Conservation (phyloP, 768 basidiomycete species). For the Trametes maxima region DNA sequence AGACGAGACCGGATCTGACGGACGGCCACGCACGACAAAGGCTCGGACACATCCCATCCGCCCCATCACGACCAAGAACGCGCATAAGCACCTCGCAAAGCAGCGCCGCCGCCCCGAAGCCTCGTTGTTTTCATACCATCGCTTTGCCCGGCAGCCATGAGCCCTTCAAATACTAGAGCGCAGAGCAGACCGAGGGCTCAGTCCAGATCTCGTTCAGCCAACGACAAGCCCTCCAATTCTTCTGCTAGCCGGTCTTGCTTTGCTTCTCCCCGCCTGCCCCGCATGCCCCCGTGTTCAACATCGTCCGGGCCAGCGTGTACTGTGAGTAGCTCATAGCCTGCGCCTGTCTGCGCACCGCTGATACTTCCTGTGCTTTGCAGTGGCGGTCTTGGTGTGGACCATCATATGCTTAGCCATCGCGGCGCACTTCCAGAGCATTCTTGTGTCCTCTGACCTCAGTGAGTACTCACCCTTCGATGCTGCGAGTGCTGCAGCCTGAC, state of each 20-base stretch:
- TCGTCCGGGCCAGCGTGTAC: slow-evolving; percentile 67
- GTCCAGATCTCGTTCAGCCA: slow-evolving; percentile 28
- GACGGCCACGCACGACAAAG: neutral
- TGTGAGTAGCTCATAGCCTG: slow-evolving; percentile 42
- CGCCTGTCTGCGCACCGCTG: slow-evolving; percentile 9
- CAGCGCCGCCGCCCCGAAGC: slow-evolving; percentile 18
- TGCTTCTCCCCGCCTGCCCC: slow-evolving; percentile 27
- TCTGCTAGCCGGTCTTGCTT: slow-evolving; percentile 32
- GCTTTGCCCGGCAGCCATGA: slow-evolving; percentile 22
- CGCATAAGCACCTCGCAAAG: slow-evolving; percentile 11
- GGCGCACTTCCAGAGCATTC: slow-evolving; percentile 70
- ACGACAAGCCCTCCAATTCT: slow-evolving; percentile 16
- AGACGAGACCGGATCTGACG: neutral
- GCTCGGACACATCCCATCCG: neutral
- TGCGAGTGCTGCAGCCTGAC: slow-evolving; percentile 1
- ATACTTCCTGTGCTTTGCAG: slow-evolving; percentile 38
- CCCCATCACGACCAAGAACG: slow-evolving; percentile 9
- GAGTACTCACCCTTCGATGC: slow-evolving; percentile 31
- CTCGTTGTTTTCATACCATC: slow-evolving; percentile 20
- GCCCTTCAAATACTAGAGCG: slow-evolving; percentile 32
- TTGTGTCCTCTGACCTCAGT: slow-evolving; percentile 83
- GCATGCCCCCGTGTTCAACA: slow-evolving; percentile 76
- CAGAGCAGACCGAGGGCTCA: slow-evolving; percentile 22
- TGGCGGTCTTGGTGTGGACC: slow-evolving; percentile 70
- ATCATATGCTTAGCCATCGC: slow-evolving; percentile 80